Percentiles rank a stretch among this genome's conserved stretches.
phyloP scores from a whole-genome alignment of 345 rosid species.

The Gossypium arboreum region DNA sequence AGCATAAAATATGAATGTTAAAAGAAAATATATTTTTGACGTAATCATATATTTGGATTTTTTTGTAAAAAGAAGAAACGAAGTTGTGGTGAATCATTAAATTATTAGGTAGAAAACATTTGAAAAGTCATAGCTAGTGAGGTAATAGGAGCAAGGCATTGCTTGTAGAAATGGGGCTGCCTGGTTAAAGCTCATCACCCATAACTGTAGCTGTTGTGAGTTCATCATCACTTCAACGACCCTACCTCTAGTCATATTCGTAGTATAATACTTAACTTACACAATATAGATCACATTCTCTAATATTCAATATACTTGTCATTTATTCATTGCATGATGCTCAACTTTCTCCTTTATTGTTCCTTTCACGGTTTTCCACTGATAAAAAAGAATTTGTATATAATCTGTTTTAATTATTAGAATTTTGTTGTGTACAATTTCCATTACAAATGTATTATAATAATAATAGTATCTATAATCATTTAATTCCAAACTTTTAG shows the following conservation, averaged over 20 bases:
- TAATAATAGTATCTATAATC: no score
- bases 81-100: not conserved
- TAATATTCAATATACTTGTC: not conserved
- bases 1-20: not conserved
- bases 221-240: conserved; percentile 22
- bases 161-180: conserved; percentile 26
- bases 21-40: not conserved
- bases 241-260: not conserved
- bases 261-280: no score
- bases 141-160: conserved; percentile 15
- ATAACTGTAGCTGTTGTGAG: conserved; percentile 27
- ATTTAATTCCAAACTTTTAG: not conserved
- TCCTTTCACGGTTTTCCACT: conserved; percentile 10
- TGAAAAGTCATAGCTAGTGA: not conserved
- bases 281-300: no score
- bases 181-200: conserved; percentile 18
- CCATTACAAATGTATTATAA: no score
- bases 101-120: not conserved
- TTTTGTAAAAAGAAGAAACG: not conserved
- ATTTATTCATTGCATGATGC: conserved; percentile 10
- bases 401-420: no score
- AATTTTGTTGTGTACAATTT: no score
- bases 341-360: conserved; percentile 16
- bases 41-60: no score
- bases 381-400: no score